These are phyloP conservation scores for Leccinum subfulvum DNA, from an alignment of 1,284 basidiomycete species.

Conservation along the genomic window DNA sequence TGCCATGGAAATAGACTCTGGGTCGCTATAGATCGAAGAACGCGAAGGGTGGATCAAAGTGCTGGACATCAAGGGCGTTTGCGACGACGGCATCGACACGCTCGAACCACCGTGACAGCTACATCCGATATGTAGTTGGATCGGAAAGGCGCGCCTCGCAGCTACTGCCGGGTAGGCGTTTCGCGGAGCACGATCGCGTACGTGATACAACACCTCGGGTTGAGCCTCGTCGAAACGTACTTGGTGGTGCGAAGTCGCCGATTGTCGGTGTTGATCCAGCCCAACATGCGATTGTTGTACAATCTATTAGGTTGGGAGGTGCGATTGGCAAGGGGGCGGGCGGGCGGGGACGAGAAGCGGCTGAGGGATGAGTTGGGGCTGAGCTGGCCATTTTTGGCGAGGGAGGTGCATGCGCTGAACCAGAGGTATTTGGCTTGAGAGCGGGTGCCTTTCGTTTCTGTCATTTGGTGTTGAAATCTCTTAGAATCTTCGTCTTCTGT, in stretches of 20 bases:
- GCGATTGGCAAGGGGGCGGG: neutral
- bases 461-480: neutral
- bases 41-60: neutral
- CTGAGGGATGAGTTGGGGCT: neutral
- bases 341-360: neutral
- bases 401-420: neutral
- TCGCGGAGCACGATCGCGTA: neutral
- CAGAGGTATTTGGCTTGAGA: neutral
- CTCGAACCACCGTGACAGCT: neutral
- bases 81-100: slow-evolving; percentile 2
- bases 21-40: neutral
- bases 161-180: neutral
- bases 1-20: neutral
- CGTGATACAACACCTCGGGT: neutral
- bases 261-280: slow-evolving; percentile 1
- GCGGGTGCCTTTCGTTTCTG: neutral
- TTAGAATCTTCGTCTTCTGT: neutral
- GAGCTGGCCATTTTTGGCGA: neutral
- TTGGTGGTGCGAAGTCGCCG: neutral
- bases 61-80: no score
- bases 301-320: neutral
- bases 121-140: neutral
- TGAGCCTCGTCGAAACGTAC: neutral
- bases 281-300: neutral
- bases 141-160: neutral